Conservation (phyloP, 108 stramenopile genomes). For the Cyclotella sp. region DNA sequence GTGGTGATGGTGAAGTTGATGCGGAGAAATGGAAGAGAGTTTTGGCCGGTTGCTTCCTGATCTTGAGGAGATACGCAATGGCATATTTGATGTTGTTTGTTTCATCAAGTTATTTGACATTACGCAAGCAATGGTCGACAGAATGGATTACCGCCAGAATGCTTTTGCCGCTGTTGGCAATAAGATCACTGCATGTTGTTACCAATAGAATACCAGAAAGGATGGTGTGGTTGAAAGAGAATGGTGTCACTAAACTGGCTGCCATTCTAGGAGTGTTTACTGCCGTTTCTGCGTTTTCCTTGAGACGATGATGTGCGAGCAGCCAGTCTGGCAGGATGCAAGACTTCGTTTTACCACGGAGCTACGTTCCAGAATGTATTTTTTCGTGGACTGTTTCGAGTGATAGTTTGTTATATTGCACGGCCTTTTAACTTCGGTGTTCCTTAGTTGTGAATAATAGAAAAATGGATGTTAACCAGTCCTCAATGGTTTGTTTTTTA, state of each 20-base stretch:
- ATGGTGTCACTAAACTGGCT: slow-evolving; percentile 1
- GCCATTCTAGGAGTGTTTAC: neutral
- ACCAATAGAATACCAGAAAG: neutral
- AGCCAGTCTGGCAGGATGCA: neutral
- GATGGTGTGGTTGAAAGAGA: neutral
- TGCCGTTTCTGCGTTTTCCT: neutral
- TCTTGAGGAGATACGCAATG: neutral
- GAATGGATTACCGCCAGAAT: neutral
- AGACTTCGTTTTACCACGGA: no score
- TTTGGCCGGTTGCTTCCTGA: neutral
- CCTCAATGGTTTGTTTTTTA: no score
- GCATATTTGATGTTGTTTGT: neutral
- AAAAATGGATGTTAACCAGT: no score
- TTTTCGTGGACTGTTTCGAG: no score
- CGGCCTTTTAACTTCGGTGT: no score
- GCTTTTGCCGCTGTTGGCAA: neutral
- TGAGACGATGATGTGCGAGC: neutral
- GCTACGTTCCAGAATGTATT: no score
- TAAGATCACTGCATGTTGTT: neutral
- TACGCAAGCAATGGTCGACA: neutral
- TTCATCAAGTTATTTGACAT: neutral
- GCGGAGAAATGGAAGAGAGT: neutral
- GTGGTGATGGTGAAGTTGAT: neutral
- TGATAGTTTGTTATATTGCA: no score
- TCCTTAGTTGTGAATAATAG: no score